phyloP scores from a whole-genome alignment of 2,329 filamentous ascomycete genomes.

The Trichoderma sp. region DNA sequence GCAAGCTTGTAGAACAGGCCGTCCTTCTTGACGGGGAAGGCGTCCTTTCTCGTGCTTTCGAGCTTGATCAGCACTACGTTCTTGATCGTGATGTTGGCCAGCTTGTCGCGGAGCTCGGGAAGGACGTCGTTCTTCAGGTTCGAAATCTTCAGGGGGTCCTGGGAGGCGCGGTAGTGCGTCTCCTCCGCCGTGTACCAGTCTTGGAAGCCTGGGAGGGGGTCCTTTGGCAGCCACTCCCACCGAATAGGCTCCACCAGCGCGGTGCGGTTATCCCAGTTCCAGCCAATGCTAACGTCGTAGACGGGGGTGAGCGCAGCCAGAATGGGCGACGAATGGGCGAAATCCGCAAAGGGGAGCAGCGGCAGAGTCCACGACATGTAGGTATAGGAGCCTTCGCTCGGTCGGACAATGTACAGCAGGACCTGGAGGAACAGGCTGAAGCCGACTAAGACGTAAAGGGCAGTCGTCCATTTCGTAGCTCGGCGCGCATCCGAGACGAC shows the following conservation, averaged over 20 bases:
- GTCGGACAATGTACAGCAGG: constrained; percentile 33
- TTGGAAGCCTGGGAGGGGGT: constrained; percentile 31
- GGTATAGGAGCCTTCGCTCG: constrained; percentile 36
- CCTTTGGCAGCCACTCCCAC: constrained; percentile 38
- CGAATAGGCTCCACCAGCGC: constrained; percentile 34
- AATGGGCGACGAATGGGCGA: constrained; percentile 36
- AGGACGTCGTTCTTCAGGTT: constrained; percentile 43
- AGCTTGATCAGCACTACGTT: constrained; percentile 47
- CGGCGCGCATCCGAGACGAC: constrained; percentile 17
- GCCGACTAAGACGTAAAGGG: constrained; percentile 27
- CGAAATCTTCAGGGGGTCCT: constrained; percentile 45
- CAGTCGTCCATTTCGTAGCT: constrained; percentile 11
- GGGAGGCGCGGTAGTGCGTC: constrained; percentile 40
- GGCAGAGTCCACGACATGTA: constrained; percentile 43
- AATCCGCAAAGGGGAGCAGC: constrained; percentile 40
- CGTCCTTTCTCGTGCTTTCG: constrained; percentile 49
- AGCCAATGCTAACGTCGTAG: constrained; percentile 33
- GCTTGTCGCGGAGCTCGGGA: constrained; percentile 34
- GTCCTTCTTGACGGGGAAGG: constrained; percentile 48
- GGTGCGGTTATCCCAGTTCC: constrained; percentile 38
- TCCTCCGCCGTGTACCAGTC: constrained; percentile 38
- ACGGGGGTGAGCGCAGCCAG: constrained; percentile 35
- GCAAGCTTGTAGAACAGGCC: constrained; percentile 43
- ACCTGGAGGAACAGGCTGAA: constrained; percentile 33
- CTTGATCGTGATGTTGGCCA: constrained; percentile 42